Percentiles rank a stretch among this genome's conserved stretches.
Conservation (phyloP, 345 rosid species). For the Fremontodendron californicum region DNA sequence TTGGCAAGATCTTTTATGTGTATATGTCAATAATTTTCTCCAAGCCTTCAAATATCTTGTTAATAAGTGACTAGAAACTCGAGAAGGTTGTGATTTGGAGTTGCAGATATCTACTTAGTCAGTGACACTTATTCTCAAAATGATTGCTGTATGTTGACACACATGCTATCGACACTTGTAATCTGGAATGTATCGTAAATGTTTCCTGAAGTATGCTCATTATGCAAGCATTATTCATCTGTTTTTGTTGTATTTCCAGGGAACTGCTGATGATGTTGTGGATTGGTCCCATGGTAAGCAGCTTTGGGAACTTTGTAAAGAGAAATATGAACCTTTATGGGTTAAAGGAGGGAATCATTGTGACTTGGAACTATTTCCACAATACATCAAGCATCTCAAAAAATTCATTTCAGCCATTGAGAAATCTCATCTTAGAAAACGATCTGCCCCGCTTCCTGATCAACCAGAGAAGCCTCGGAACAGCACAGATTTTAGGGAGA, state of each 20-base stretch:
- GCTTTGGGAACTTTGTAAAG: slow-evolving; percentile 78
- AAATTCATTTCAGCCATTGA: slow-evolving; percentile 79
- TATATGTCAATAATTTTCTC: neutral
- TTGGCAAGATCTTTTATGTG: neutral
- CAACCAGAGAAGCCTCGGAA: slow-evolving; percentile 44
- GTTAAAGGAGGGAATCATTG: slow-evolving; percentile 92
- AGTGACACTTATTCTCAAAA: neutral
- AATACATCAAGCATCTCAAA: slow-evolving; percentile 79
- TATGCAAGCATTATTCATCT: neutral
- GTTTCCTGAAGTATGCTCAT: slow-evolving; percentile 3
- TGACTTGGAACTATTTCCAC: slow-evolving; percentile 76
- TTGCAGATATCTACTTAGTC: neutral
- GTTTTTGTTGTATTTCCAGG: slow-evolving; percentile 43
- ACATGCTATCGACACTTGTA: neutral
- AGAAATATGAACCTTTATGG: slow-evolving; percentile 90
- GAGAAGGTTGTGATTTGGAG: neutral
- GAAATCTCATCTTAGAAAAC: slow-evolving; percentile 39
- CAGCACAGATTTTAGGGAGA: slow-evolving; percentile 64
- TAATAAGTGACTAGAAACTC: neutral
- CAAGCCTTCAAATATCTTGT: neutral
- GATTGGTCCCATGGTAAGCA: slow-evolving; percentile 90
- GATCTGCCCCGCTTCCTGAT: slow-evolving; percentile 32
- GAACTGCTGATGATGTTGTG: slow-evolving; percentile 88
- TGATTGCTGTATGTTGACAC: neutral
- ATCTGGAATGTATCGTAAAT: neutral